Evolutionary conservation across 2,329 filamentous ascomycete species (phyloP).

Genomic region (Aspergillus jensenii): DNA sequence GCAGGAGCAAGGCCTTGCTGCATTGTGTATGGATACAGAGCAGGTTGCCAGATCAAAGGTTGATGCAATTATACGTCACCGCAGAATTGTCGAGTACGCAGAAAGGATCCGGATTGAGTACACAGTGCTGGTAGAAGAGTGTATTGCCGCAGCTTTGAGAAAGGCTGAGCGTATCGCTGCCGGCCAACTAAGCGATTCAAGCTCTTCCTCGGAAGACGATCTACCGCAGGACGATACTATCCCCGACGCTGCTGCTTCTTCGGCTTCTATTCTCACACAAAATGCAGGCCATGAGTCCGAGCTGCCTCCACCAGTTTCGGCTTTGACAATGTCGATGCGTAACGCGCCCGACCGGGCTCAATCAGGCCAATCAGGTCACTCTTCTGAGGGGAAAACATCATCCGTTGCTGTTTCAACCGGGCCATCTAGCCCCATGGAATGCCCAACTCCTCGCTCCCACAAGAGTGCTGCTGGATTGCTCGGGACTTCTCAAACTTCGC

Average conservation of each 20-base stretch:
- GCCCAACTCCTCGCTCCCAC: constrained; percentile 85
- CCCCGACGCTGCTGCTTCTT: constrained; percentile 8
- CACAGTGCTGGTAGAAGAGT: constrained; percentile 88
- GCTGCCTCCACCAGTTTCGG: constrained; percentile 37
- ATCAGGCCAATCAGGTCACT: constrained; percentile 42
- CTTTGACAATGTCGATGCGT: constrained; percentile 57
- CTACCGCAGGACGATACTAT: constrained; percentile 40
- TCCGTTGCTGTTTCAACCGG: constrained; percentile 73
- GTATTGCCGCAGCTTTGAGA: constrained; percentile 84
- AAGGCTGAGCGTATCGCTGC: constrained; percentile 87
- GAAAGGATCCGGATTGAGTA: constrained; percentile 95
- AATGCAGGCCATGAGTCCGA: constrained; percentile 11
- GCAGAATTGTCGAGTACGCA: constrained; percentile 90
- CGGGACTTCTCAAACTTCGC: constrained; percentile 59
- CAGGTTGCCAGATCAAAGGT: constrained; percentile 82
- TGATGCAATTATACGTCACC: constrained; percentile 86
- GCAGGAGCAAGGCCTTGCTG: constrained; percentile 83
- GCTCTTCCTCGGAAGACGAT: constrained; percentile 60
- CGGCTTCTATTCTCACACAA: constrained; percentile 7
- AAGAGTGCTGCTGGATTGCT: constrained; percentile 60
- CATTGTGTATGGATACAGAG: constrained; percentile 89
- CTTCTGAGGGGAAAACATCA: constrained; percentile 53
- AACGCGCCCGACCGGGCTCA: constrained; percentile 53
- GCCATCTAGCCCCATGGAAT: constrained; percentile 87
- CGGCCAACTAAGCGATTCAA: constrained; percentile 78